Evolutionary conservation across 768 basidiomycete genomes (phyloP), one percentile per base, ranked within the genome.

Genomic region (Lactifluus rugatus): DNA sequence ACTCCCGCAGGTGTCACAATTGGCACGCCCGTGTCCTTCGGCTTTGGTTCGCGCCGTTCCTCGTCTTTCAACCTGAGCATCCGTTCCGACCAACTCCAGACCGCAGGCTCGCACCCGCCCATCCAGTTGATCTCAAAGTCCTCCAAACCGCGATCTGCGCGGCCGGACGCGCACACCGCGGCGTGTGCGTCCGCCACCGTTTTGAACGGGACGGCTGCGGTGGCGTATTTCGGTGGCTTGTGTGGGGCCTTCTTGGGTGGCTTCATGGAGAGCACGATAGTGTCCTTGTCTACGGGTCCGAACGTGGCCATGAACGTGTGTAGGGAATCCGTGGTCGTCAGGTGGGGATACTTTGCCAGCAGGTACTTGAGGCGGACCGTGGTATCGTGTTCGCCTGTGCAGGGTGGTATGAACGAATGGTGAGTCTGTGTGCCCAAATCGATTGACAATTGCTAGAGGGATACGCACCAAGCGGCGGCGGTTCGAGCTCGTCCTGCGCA

Each of bases 101-200:
- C 80, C 45, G 76, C 80, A 1, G 90, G 90, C 63, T 91, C 89
- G 64, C 78, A 78, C 11, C 84, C 84, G 44, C 78, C 84, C 16
- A 82, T 83, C 89, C 90, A 93, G 0, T 75, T 71, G 0, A 89
- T 76, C 48, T 89, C 87, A 50, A 92, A 75, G 16, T 80, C 82
- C 4, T 75, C 74, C 57, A 87, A 58, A 0, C 79, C 83, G 46
- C 73, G 71, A 57, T 80, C 80, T 52, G 70, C 74, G 45, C 71
- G 71, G 17, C 75, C 79, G 57, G 72, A 82, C 25, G 79, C 83
- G 62, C 82, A 82, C 0, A 91, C 84, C 2, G 82, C 86, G 2
- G 82, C 85, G 66, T 89, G 88, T 2, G 90, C 89, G 42, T 85
- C 80, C 1, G 83, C 78, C 46, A 91, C 83, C 63, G 83, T 84